A percentile compares a stretch with the other conserved stretches of the same genome.
Conservation (phyloP, 1,284 basidiomycete genomes). For the Xerocomus nothofagi region DNA sequence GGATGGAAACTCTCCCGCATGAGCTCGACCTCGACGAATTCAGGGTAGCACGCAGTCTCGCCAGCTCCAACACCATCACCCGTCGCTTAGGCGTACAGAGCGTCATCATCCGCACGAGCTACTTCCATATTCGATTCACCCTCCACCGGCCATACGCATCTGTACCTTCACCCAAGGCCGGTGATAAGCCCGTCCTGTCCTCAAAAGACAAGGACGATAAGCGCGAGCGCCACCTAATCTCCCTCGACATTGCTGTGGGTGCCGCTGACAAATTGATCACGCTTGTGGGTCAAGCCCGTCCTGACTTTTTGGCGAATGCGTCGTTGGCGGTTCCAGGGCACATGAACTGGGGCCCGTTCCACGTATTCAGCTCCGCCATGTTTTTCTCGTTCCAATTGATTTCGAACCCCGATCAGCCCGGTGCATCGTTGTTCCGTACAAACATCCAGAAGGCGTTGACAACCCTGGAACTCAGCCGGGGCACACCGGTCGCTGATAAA, state of each 20-base stretch:
- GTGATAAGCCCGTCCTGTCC: slow-evolving; percentile 25
- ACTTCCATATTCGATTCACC: slow-evolving; percentile 78
- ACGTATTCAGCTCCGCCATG: slow-evolving; percentile 81
- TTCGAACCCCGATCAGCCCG: slow-evolving; percentile 72
- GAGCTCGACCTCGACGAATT: slow-evolving; percentile 77
- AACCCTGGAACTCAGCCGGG: slow-evolving; percentile 62
- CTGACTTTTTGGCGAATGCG: slow-evolving; percentile 68
- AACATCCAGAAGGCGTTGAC: slow-evolving; percentile 68
- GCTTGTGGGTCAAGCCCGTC: slow-evolving; percentile 66
- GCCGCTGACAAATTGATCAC: slow-evolving; percentile 75
- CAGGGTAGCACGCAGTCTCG: slow-evolving; percentile 64
- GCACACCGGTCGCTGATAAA: slow-evolving; percentile 68
- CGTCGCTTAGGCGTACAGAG: slow-evolving; percentile 73
- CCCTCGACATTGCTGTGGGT: slow-evolving; percentile 67
- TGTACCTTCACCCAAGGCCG: slow-evolving; percentile 25
- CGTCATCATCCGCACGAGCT: slow-evolving; percentile 71
- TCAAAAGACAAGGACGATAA: slow-evolving; percentile 44
- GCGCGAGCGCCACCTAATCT: slow-evolving; percentile 46
- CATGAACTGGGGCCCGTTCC: slow-evolving; percentile 79
- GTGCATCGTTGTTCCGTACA: slow-evolving; percentile 66
- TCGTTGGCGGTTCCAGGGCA: slow-evolving; percentile 72
- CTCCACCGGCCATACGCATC: slow-evolving; percentile 77
- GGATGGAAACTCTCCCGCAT: slow-evolving; percentile 69
- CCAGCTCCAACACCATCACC: slow-evolving; percentile 52
- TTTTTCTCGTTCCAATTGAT: slow-evolving; percentile 84